Base-by-base conservation (phyloP, 805 yeast genomes). In the Candida tammaniensis region DNA sequence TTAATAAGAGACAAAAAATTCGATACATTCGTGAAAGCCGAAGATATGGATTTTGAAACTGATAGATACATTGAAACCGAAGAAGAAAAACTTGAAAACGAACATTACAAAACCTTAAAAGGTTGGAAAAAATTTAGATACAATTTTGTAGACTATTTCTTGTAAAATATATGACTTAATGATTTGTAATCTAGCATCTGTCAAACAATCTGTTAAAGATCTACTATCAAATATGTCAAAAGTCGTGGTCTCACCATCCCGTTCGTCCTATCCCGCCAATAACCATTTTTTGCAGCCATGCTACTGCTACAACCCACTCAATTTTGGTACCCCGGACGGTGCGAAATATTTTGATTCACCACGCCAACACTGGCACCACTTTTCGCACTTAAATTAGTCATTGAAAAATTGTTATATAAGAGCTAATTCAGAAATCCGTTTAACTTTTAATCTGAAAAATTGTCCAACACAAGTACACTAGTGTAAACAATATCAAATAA, bases 1-100 rank as follows among this genome's bases (percentile, higher is more conserved):
- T 16, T 18, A 11, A 24, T 34, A 4, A 60, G 57, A 38, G 56
- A 58, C 13, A 56, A 53, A 30, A 20, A 23, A 2, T n/a, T 23
- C 13, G 77, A 72, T 39, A 54, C 51, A 28, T 70, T 70, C 47
- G 62, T 69, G 6, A 62, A 52, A 36, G 46, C 49, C 6, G 64
- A 63, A 40, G 75, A 72, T 29, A 74, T 74, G 78, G 78, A 74
- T 51, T 72, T 74, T 36, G 76, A 64, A 27, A 62, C 75, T 4
- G 78, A 72, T 42, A 57, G 70, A 40, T 78, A 77, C 49, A 44
- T 60, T 23, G 74, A 71, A 39, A 64, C 72, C 9, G 67, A 62
- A 30, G 79, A 74, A 39, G 82, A 77, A 37, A 31, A 47, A n/a
- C 55, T 45, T 10, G 57, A 60, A 25, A 64, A 62, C 37, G 70